These are phyloP conservation scores for Fusarium nematophilum DNA, from an alignment of 2,329 filamentous ascomycete genomes.

Conservation along the genomic window DNA sequence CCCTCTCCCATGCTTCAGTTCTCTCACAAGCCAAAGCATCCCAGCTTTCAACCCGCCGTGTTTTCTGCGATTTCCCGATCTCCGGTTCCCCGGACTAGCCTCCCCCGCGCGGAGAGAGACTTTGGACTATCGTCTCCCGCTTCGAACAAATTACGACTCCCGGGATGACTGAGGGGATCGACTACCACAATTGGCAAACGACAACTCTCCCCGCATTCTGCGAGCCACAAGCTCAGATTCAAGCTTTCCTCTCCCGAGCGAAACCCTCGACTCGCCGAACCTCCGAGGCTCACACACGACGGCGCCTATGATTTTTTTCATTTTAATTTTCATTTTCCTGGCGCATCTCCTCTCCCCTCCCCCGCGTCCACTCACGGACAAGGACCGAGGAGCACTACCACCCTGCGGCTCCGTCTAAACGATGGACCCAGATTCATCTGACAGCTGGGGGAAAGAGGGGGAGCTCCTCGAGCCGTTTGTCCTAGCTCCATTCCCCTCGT, in stretches of 20 bases:
- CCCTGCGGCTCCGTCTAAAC: conserved; percentile 36
- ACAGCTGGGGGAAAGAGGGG: conserved; percentile 29
- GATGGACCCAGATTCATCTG: conserved; percentile 20
- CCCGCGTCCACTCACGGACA: conserved; percentile 35
- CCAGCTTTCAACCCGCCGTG: conserved; percentile 1
- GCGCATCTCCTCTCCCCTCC: conserved; percentile 6
- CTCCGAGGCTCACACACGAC: conserved; percentile 16
- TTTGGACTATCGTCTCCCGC: too few species aligned
- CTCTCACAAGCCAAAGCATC: conserved; percentile 3
- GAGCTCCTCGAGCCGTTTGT: conserved; percentile 37
- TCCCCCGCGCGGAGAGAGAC: too few species aligned
- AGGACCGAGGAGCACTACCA: conserved; percentile 30
- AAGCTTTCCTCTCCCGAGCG: not conserved
- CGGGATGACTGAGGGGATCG: too few species aligned
- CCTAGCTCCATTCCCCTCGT: conserved; percentile 34
- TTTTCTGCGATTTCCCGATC: not conserved
- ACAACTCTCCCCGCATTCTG: conserved; percentile 2
- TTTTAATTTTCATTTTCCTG: not conserved
- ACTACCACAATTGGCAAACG: conserved; percentile 1
- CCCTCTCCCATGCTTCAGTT: not conserved
- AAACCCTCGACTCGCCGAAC: conserved; percentile 15
- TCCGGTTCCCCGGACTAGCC: conserved; percentile 24
- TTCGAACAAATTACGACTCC: too few species aligned
- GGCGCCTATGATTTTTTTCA: too few species aligned
- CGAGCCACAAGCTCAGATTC: not conserved